Percentiles rank a stretch among this genome's conserved stretches.
Evolutionary conservation across 1,284 basidiomycete species (phyloP).

Genomic region (Phenoliferia sp.): DNA sequence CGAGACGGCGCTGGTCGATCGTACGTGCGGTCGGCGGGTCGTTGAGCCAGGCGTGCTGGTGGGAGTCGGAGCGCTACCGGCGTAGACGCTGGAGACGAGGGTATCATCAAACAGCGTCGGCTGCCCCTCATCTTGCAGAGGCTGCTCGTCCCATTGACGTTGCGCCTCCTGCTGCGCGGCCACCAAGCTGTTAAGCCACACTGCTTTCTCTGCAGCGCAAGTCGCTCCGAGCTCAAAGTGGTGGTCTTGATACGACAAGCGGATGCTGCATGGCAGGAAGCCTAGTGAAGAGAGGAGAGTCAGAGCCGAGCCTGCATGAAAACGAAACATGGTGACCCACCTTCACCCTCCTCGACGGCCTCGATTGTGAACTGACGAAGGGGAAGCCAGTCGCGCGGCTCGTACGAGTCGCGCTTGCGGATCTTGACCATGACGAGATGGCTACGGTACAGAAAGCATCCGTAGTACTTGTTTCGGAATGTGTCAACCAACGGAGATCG

Average conservation of each 20-base stretch:
- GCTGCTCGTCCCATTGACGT: constrained; percentile 16
- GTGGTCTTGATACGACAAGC: constrained; percentile 60
- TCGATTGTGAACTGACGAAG: constrained; percentile 45
- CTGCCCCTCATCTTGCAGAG: constrained; percentile 10
- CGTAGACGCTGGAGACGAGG: constrained; percentile 21
- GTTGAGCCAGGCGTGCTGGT: not conserved
- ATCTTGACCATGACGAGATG: constrained; percentile 84
- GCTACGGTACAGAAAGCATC: constrained; percentile 78
- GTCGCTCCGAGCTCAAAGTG: constrained; percentile 77
- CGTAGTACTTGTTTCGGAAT: constrained; percentile 45
- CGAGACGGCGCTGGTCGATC: constrained; percentile 20
- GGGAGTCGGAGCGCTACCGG: constrained; percentile 21
- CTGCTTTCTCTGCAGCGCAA: constrained; percentile 69
- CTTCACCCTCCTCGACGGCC: constrained; percentile 34
- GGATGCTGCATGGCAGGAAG: constrained; percentile 71
- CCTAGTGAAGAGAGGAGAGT: constrained; percentile 47
- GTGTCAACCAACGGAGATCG: constrained; percentile 31
- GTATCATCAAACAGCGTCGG: constrained; percentile 27
- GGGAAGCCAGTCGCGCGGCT: constrained; percentile 79
- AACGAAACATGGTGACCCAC: constrained; percentile 13
- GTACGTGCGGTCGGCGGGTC: constrained; percentile 20
- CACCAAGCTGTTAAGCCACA: constrained; percentile 58
- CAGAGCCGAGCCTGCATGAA: not conserved
- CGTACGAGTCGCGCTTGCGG: constrained; percentile 68
- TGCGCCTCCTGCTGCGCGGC: constrained; percentile 11